Evolutionary conservation across 805 yeast species (phyloP), one percentile per base, ranked within the genome.

Genomic region (Kregervanrija delftensis): DNA sequence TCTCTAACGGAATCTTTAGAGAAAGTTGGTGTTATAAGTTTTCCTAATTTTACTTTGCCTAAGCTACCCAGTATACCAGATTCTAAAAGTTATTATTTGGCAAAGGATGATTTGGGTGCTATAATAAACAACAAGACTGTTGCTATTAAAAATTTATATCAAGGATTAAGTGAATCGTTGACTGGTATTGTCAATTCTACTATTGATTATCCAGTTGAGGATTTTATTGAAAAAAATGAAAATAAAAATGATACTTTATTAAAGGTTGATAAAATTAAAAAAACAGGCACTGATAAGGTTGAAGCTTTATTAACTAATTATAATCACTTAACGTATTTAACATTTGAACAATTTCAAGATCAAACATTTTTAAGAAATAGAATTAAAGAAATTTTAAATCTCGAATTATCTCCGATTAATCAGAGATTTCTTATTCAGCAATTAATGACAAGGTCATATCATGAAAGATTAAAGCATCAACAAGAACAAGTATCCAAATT

Each of bases 401-500:
- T 71, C 42, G 57, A 59, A 35, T 50, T 77, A 34, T 55, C 61
- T 30, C 75, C 77, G 43, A 47, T 58, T 33, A 67, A 69, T 61
- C 71, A 76, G 50, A 68, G 76, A 46, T 67, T 65, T 53, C 55
- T 82, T 46, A 77, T 81, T 13, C 85, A 84, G 37, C 69, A 74
- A 48, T 63, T 83, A 43, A 82, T 82, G 88, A 79, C 83, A 76
- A 78, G 83, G 8, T 77, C 84, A 38, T 79, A 77, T 48, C 72
- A 75, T 47, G 76, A 74, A 47, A 76, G 73, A 49, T 59, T 60
- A 40, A 63, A 52, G 37, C 51, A 50, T 43, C 49, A 53, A 16
- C 48, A 51, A 14, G 30, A 13, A n/a, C 34, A 44, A 17, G 11
- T 35, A 8, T 16, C 33, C 1, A 32, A 30, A 5, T n/a, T 37